These are phyloP conservation scores for Sequoia sempervirens DNA, from an alignment of 75 land plant species.

Conservation along the genomic window DNA sequence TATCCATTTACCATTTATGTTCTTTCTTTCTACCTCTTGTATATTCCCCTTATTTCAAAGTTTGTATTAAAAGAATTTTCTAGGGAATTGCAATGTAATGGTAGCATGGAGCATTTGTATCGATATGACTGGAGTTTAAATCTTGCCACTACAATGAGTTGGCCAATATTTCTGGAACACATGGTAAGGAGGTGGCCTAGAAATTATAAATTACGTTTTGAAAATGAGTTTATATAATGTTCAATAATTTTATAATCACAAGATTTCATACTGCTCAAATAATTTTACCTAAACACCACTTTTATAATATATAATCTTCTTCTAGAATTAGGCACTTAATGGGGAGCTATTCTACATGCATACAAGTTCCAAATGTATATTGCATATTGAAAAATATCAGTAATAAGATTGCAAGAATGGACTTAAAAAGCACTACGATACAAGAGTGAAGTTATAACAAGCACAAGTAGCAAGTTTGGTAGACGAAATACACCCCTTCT, in stretches of 20 bases:
- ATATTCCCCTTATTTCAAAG: too few species aligned
- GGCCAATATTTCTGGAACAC: not conserved
- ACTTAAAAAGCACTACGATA: not conserved
- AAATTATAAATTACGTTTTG: not conserved
- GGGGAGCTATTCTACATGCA: not conserved
- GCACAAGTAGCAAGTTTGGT: not conserved
- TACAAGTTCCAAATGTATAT: not conserved
- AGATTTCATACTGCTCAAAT: not conserved
- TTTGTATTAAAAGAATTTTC: too few species aligned
- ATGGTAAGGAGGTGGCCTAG: not conserved
- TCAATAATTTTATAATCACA: not conserved
- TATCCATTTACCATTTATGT: too few species aligned
- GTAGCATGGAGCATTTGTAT: too few species aligned
- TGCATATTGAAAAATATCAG: not conserved
- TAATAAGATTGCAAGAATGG: not conserved
- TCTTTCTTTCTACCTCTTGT: too few species aligned
- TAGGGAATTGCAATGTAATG: too few species aligned
- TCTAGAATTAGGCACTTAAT: not conserved
- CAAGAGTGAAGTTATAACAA: not conserved
- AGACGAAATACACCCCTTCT: not conserved
- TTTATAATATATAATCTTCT: not conserved
- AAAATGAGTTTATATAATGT: not conserved
- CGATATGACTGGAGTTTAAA: too few species aligned
- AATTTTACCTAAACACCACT: not conserved
- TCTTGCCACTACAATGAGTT: too few species aligned